Conservation (phyloP, 257 asterid genomes). For the Knoxia roxburghii region DNA sequence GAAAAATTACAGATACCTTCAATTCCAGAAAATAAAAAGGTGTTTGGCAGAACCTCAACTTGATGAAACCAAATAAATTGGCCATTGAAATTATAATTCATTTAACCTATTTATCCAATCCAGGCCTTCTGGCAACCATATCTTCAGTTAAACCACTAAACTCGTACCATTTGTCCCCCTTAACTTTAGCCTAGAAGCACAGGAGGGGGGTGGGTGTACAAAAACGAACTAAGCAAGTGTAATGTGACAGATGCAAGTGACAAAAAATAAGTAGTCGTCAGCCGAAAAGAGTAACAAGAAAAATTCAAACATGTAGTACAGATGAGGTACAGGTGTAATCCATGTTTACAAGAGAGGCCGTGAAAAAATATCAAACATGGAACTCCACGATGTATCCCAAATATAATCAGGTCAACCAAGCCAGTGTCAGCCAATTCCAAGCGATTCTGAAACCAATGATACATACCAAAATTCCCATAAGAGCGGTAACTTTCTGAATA, state of each 20-base stretch:
- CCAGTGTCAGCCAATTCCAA: background rate
- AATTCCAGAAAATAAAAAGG: background rate
- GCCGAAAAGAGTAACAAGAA: background rate
- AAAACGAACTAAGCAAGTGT: background rate
- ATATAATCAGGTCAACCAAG: background rate
- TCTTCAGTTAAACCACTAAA: background rate
- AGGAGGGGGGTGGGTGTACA: background rate
- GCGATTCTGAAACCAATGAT: background rate
- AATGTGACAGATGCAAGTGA: background rate
- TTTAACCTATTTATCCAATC: background rate
- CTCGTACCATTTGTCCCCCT: background rate
- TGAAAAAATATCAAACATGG: background rate
- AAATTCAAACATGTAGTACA: background rate
- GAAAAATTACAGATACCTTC: background rate
- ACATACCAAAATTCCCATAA: conserved; percentile 89
- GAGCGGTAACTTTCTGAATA: conserved; percentile 85
- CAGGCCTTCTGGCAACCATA: background rate
- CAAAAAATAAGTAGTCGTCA: background rate
- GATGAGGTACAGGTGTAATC: background rate
- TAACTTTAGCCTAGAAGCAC: background rate
- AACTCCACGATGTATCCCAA: background rate
- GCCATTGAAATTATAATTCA: background rate
- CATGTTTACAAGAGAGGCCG: background rate
- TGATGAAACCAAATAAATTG: background rate
- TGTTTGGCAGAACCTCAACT: background rate